Evolutionary conservation across 352 stramenopile species (phyloP), one percentile per base, ranked within the genome.

Genomic region (Phytophthora ohioensis): DNA sequence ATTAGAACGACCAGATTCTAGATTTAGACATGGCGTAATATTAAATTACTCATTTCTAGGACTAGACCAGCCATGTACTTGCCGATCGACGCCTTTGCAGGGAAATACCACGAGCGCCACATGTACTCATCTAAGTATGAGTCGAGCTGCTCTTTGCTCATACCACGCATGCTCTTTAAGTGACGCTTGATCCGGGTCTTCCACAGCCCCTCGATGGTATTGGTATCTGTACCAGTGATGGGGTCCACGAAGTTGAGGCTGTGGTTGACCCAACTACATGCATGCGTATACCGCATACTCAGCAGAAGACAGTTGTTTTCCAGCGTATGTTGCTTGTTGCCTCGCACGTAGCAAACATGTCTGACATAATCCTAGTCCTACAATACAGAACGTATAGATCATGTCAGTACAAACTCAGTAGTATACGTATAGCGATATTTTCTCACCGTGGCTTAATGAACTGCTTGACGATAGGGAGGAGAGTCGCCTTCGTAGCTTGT

Each of bases 101-200:
- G 58, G 48, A 15, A 63, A 62, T 42, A 62, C 52, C 53, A 69
- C 2, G 61, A 61, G 30, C 61, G 42, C 61, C 52, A 69, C 52
- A 69, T 61, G 35, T 52, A 69, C 21, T 69, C 39, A 12, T 63
- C 51, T 3, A 69, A 15, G 35, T 69, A 62, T 5, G n/a, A 21
- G 30, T 58, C 52, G 0, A 69, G 53, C 2, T 27, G 31, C 3
- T 62, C 32, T 2, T 57, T 51, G 3, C 1, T 15, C 21, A 62
- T 58, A 15, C 61, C 34, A 27, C 1, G 21, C 21, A 27, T 27
- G 21, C 21, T 27, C 21, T 27, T 27, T 27, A 27, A 27, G 21
- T 27, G 21, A 27, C 21, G 21, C 21, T 27, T 27, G 21, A 27
- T 27, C 21, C 21, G 21, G 21, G 2, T 41, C 11, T 41, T 30